These are phyloP conservation scores for Oxytropis ochrocephala DNA, from an alignment of 306 rosid species.

Conservation along the genomic window DNA sequence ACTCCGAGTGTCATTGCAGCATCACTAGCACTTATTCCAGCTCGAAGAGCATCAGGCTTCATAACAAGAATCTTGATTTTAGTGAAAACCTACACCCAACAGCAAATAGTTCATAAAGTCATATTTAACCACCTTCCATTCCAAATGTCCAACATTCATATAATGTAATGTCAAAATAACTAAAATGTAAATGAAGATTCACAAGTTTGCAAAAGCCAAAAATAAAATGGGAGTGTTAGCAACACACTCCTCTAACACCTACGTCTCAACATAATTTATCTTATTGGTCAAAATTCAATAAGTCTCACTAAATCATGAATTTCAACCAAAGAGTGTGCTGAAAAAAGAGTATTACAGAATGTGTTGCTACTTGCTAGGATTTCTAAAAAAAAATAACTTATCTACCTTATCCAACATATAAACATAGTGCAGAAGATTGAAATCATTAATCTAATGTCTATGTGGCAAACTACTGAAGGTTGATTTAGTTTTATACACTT, in stretches of 20 bases:
- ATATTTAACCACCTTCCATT: slow-evolving; percentile 10
- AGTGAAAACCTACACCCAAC: slow-evolving; percentile 54
- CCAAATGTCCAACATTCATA: no score
- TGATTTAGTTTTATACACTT: neutral
- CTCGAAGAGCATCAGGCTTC: slow-evolving; percentile 71
- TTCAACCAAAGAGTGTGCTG: no score
- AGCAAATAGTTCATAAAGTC: slow-evolving; percentile 12
- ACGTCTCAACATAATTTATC: no score
- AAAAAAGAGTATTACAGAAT: no score
- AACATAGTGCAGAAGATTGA: neutral
- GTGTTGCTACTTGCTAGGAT: no score
- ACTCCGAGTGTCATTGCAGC: slow-evolving; percentile 87
- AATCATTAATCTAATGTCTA: neutral
- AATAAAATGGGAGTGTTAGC: neutral
- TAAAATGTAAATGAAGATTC: neutral
- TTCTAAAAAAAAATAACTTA: neutral
- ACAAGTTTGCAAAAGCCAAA: neutral
- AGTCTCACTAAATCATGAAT: no score
- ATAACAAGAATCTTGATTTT: slow-evolving; percentile 66
- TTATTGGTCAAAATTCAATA: no score
- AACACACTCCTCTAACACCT: no score
- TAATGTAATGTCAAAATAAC: slow-evolving; percentile 1
- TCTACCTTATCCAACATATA: neutral
- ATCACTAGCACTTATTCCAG: slow-evolving; percentile 88
- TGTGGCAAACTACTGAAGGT: neutral